Percentiles rank a stretch among this genome's conserved stretches.
phyloP scores from a whole-genome alignment of 129 eudicot genomes.

The Erigeron canadensis region DNA sequence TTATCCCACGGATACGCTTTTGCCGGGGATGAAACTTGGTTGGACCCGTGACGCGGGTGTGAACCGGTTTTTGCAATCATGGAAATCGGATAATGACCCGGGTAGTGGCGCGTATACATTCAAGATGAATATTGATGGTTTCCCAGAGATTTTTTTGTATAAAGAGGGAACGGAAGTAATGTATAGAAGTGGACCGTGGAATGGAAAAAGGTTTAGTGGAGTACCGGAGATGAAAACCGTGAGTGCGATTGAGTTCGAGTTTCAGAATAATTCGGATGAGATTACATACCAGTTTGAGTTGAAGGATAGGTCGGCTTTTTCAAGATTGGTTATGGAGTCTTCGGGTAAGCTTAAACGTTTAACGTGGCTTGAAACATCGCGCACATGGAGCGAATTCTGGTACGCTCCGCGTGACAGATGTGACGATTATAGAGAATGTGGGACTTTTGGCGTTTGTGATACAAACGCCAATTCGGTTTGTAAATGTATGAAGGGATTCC shows the following conservation, averaged over 20 bases:
- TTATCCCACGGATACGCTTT: slow-evolving; percentile 58
- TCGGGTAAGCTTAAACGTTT: slow-evolving; percentile 41
- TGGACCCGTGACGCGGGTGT: slow-evolving; percentile 43
- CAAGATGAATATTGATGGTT: slow-evolving; percentile 34
- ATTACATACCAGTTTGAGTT: slow-evolving; percentile 38
- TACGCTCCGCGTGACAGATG: slow-evolving; percentile 65
- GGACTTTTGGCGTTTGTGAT: slow-evolving; percentile 56
- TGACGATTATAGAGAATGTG: slow-evolving; percentile 53
- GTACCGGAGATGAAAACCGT: slow-evolving; percentile 56
- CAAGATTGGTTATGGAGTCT: slow-evolving; percentile 42
- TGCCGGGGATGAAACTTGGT: slow-evolving; percentile 66
- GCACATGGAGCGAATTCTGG: slow-evolving; percentile 57
- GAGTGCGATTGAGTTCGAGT: slow-evolving; percentile 27
- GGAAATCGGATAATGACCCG: slow-evolving; percentile 50
- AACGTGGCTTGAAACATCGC: slow-evolving; percentile 46
- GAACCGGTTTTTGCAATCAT: slow-evolving; percentile 37
- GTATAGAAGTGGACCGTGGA: slow-evolving; percentile 71
- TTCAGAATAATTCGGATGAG: slow-evolving; percentile 29
- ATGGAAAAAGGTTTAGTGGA: slow-evolving; percentile 64
- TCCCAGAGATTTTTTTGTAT: slow-evolving; percentile 36
- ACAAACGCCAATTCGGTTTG: slow-evolving; percentile 42
- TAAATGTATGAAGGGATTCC: slow-evolving; percentile 50
- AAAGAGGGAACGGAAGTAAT: background rate
- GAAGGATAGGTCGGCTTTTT: slow-evolving; percentile 30
- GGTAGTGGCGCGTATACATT: slow-evolving; percentile 40